Base-by-base conservation (phyloP, 2,329 filamentous ascomycete genomes). In the Alternaria rosae region DNA sequence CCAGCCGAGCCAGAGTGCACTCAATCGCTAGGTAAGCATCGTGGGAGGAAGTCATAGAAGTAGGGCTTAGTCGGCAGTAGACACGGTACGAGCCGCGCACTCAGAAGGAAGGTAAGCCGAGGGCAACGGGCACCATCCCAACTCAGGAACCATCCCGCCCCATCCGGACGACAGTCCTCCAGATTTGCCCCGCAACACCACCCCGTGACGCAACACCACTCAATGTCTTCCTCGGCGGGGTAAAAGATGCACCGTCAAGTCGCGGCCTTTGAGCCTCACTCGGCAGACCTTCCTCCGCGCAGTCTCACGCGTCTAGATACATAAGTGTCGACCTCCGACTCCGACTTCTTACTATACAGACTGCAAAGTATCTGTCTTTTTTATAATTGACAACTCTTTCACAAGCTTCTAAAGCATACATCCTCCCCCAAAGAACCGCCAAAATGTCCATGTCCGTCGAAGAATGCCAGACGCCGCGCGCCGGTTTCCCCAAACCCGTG, bases 371-470 rank as follows among this genome's bases (percentile, higher is more conserved):
- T 17, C 45, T n/a, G 35, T 54, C 17, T 55, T 17, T 23, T 30
- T 11, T 10, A 10, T 28, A 28, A 11, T 28, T 11, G 2, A 20
- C n/a, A 23, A 15, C 50, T 3, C 11, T 20, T 12, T 1, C 35
- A 8, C 12, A 43, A 26, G 51, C 44, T 42, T 20, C 44, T 26
- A 23, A 20, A 54, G 15, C 41, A 15, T 25, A 15, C 2, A 23
- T 17, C 51, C 21, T 12, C 4, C 30, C 15, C 5, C 11, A 26
- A 13, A 1, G 15, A 35, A 64, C 69, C 57, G 67, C 57, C 52
- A 75, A 59, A 2, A 78, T 78, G 75, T 78, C 75, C 20, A 78
- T 77, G 75, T 74, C 74, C 20, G 64, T 77, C 10, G 71, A 72
- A 58, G 75, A 78, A 67, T 69, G 64, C 61, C 69, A 71, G 28